Evolutionary conservation across 495 filamentous ascomycete genomes (phyloP).

Genomic region (Aspergillus olivimuriae): DNA sequence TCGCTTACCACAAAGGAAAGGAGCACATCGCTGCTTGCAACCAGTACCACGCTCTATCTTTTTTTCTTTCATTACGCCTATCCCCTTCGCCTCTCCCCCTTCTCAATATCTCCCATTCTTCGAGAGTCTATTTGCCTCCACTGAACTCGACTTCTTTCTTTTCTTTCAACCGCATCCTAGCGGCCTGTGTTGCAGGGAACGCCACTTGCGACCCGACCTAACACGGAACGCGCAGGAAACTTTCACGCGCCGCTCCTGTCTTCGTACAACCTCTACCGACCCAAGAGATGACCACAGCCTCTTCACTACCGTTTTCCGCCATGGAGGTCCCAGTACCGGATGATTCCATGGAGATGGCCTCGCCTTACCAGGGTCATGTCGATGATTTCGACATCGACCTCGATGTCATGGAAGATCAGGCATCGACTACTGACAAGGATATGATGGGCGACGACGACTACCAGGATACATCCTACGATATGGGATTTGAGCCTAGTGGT

Average conservation of each 20-base stretch:
- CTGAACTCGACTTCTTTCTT: not conserved
- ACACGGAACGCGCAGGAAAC: slow-evolving; percentile 17
- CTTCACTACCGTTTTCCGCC: slow-evolving; percentile 25
- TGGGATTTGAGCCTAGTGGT: slow-evolving; percentile 25
- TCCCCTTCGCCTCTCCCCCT: not conserved
- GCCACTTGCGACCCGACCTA: slow-evolving; percentile 6
- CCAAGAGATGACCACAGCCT: slow-evolving; percentile 34
- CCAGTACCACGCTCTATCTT: not conserved
- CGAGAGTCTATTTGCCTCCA: not conserved
- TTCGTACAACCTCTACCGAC: slow-evolving; percentile 12
- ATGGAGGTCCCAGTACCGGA: slow-evolving; percentile 39
- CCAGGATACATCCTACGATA: slow-evolving; percentile 26
- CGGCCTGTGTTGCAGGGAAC: not conserved
- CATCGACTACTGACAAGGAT: slow-evolving; percentile 51
- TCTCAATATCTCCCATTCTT: not conserved
- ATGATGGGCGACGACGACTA: slow-evolving; percentile 51
- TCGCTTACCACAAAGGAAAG: slow-evolving; percentile 36
- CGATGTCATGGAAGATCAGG: slow-evolving; percentile 53
- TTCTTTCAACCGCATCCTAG: too few species aligned
- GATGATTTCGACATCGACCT: slow-evolving; percentile 75
- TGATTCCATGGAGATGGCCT: slow-evolving; percentile 51
- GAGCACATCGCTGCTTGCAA: slow-evolving; percentile 13
- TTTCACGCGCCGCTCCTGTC: slow-evolving; percentile 15
- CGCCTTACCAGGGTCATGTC: slow-evolving; percentile 40
- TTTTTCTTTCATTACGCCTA: not conserved